Evolutionary conservation across 768 basidiomycete genomes (phyloP), one percentile per base, ranked within the genome.

Genomic region (Polyporus arcularius): DNA sequence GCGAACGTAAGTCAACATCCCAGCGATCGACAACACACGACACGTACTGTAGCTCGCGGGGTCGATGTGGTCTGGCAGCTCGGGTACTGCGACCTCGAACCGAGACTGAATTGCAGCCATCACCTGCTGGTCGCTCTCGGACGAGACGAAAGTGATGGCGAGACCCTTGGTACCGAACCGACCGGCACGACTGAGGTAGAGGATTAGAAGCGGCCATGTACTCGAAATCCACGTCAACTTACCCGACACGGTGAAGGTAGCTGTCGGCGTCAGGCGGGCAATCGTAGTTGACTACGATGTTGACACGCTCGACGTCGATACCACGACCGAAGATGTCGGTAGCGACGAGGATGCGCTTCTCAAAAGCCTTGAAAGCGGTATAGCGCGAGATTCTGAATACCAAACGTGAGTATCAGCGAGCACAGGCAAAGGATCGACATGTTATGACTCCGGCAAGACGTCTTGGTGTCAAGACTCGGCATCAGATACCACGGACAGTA

Each of bases 141-240:
- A 92, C 4, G 96, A 87, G 43, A 98, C 92, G 71, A 96, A 99
- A 1, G 96, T 98, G 74, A 98, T 92, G 16, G 96, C 96, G 46
- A 99, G 89, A 83, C 97, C 97, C 77, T 98, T 98, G 38, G 97
- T 99, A 66, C 97, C 97, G 76, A 99, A 99, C 63, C 97, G 94
- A 66, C 97, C 97, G 66, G 97, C 97, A 80, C 97, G 96, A 66
- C 94, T 92, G 39, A 16, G 12, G 15, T 11, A 26, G 31, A 6
- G 15, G 31, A 35, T 51, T 48, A 61, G 31, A 46, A 21, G 48
- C 30, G 21, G 21, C 21, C 21, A 26, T 26, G 21, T 26, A 26
- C 21, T 26, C 21, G 21, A 26, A 26, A 26, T 26, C 21, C 9
- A 40, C 16, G 55, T 50, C 35, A 12, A 77, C 87, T 41, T 70